Conservation (phyloP, 2,329 filamentous ascomycete genomes). For the Dactylellina haptotyla region DNA sequence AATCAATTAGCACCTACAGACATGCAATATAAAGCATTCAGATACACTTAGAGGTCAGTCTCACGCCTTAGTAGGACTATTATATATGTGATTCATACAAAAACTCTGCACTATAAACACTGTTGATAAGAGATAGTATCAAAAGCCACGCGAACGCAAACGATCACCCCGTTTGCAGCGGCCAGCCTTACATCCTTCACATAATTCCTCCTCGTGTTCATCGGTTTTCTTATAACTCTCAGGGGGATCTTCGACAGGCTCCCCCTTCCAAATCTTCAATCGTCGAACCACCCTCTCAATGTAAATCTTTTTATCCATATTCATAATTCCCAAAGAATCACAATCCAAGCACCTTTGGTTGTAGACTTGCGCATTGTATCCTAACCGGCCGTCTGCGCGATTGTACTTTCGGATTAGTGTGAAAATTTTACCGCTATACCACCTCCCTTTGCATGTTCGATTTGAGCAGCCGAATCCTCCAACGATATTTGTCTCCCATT, state of each 20-base stretch:
- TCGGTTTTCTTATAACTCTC: background rate
- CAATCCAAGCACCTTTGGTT: constrained; percentile 18
- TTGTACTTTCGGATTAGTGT: constrained; percentile 7
- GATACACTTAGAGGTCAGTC: too few species aligned
- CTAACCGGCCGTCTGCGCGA: background rate
- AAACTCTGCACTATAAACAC: too few species aligned
- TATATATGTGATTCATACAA: too few species aligned
- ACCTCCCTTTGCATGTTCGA: background rate
- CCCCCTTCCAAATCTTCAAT: constrained; percentile 30
- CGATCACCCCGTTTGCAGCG: background rate
- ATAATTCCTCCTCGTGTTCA: background rate
- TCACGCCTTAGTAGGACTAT: too few species aligned
- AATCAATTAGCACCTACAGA: too few species aligned
- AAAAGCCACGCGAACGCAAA: background rate
- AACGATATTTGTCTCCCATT: background rate
- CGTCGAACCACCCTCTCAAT: constrained; percentile 25
- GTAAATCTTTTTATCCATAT: background rate
- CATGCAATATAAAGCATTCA: too few species aligned
- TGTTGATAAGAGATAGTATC: too few species aligned
- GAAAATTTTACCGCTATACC: constrained; percentile 11
- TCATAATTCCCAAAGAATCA: constrained; percentile 1
- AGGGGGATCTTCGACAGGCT: background rate
- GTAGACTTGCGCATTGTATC: constrained; percentile 18
- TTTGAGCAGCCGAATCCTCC: constrained; percentile 21
- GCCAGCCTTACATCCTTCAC: constrained; percentile 28